Evolutionary conservation across 805 yeast genomes (phyloP).

Genomic region (Scheffersomyces amazonensis): DNA sequence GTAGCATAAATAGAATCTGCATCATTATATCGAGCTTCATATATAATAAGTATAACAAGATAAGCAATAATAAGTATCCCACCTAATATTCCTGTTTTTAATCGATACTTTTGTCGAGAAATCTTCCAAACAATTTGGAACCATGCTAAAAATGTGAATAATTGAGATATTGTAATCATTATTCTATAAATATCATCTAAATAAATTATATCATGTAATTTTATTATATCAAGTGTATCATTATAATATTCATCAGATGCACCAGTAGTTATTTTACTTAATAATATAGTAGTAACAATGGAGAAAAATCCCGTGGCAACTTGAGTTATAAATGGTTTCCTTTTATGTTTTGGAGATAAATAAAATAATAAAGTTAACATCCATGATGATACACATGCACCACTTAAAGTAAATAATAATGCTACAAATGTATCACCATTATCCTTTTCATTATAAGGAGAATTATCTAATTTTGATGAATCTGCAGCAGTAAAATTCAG

Average conservation of each 20-base stretch:
- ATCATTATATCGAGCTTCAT: conserved; percentile 1
- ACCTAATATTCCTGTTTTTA: conserved; percentile 27
- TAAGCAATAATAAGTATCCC: conserved; percentile 20
- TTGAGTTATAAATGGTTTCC: conserved; percentile 57
- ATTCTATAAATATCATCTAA: conserved; percentile 34
- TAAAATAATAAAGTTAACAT: conserved; percentile 58
- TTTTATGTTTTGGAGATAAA: conserved; percentile 46
- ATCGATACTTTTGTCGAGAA: conserved; percentile 21
- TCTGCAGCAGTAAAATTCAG: neutral
- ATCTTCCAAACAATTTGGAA: conserved; percentile 47
- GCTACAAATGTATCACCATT: conserved; percentile 43
- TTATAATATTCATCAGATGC: conserved; percentile 48
- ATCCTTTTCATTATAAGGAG: conserved; percentile 27
- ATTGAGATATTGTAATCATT: conserved; percentile 37
- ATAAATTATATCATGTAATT: conserved; percentile 36
- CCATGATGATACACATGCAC: conserved; percentile 65
- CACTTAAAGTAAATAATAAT: conserved; percentile 50
- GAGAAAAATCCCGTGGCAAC: conserved; percentile 59
- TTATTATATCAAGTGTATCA: conserved; percentile 52
- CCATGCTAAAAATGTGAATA: conserved; percentile 53
- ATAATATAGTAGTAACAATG: conserved; percentile 48
- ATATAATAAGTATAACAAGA: conserved; percentile 14
- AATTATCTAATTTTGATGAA: neutral
- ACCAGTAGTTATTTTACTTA: conserved; percentile 43
- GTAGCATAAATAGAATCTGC: conserved; percentile 1